Evolutionary conservation across 306 rosid species (phyloP).

Genomic region (Rosa lucieae): DNA sequence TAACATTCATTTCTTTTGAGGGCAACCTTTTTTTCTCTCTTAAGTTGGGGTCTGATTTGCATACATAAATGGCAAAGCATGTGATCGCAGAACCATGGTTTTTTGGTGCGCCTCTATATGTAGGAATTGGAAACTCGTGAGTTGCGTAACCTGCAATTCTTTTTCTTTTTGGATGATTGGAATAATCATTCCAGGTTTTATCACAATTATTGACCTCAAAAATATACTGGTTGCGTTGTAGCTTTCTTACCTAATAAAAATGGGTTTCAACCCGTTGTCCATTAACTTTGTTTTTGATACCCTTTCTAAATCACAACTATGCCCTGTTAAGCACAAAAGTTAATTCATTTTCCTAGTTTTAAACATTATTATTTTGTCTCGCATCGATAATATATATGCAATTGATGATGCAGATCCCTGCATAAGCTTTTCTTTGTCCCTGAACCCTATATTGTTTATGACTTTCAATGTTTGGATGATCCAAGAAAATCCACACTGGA

Average conservation of each 20-base stretch:
- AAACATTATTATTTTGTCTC: background rate
- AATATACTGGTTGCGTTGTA: background rate
- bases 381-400: background rate
- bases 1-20: background rate
- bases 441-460: background rate
- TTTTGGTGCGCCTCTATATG: background rate
- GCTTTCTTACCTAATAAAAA: background rate
- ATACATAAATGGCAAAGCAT: background rate
- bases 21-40: background rate
- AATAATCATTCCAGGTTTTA: background rate
- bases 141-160: too few species aligned
- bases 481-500: background rate
- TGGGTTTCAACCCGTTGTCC: background rate
- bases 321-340: background rate
- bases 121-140: background rate
- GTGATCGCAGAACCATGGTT: background rate
- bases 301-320: background rate
- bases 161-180: background rate
- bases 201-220: background rate
- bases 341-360: background rate
- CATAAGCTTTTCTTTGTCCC: background rate
- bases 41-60: background rate
- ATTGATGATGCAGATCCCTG: background rate
- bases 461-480: background rate
- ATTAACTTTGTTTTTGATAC: background rate